Evolutionary conservation across 1,284 basidiomycete species (phyloP).

Genomic region (Leucoagaricus sp.): DNA sequence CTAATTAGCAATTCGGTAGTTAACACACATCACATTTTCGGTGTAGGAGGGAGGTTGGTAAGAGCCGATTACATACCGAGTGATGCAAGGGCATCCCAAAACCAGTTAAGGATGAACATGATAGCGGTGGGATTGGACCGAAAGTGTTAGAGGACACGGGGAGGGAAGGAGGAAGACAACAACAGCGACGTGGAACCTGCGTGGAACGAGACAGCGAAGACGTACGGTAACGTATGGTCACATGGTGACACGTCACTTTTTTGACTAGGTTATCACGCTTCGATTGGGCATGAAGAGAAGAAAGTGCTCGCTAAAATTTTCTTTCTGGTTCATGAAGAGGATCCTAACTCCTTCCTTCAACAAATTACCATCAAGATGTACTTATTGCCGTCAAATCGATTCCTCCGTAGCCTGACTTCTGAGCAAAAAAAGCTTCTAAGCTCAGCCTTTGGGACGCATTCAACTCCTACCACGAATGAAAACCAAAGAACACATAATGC

Average conservation of each 20-base stretch:
- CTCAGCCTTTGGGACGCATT: too few relatives aligned
- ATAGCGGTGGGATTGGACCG: conserved; percentile 20
- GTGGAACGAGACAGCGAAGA: conserved; percentile 15
- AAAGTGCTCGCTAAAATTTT: too few relatives aligned
- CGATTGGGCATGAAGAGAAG: too few relatives aligned
- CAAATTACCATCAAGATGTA: too few relatives aligned
- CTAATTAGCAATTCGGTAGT: conserved; percentile 43
- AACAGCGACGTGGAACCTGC: conserved; percentile 23
- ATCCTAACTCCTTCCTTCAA: too few relatives aligned
- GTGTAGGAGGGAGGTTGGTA: conserved; percentile 7
- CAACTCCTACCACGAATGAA: too few relatives aligned
- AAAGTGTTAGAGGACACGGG: conserved; percentile 9
- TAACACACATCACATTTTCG: background rate
- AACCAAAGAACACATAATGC: too few relatives aligned
- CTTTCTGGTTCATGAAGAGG: too few relatives aligned
- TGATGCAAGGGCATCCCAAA: conserved; percentile 91
- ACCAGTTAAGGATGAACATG: conserved; percentile 94
- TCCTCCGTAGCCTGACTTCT: too few relatives aligned
- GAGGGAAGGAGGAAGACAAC: background rate
- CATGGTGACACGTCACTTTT: conserved; percentile 13
- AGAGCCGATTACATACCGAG: conserved; percentile 62
- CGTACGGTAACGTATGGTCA: background rate
- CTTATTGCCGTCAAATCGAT: too few relatives aligned
- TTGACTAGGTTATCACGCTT: background rate
- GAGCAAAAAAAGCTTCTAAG: too few relatives aligned